Evolutionary conservation across 805 yeast species (phyloP), one percentile per base, ranked within the genome.

Genomic region (Ogataea saltuana): DNA sequence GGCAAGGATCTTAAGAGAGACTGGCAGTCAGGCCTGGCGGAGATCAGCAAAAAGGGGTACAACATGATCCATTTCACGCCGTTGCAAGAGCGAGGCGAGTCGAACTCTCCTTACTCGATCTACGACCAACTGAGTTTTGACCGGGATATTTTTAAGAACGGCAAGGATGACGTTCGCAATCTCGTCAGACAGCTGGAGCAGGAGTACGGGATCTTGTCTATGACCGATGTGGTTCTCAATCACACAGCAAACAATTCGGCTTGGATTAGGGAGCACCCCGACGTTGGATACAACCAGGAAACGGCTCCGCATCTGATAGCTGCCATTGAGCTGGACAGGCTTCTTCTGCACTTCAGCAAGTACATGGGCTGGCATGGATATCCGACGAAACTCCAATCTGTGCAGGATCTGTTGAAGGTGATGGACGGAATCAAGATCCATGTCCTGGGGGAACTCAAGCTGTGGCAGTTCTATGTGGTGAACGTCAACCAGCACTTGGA

Each of bases 31-130:
- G 68, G 85, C 44, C 85, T 91, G 45, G 60, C 63, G 1, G 75
- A 76, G 34, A 75, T 91, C 33, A 66, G 82, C 12, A 60, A 66
- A 7, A 93, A 93, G 64, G 90, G 93, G 16, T 91, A 91, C 69
- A 93, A 93, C 64, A 88, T 91, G 97, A 71, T 93, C 33, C 99
- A 91, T 69, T 91, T 91, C 63, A 90, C 97, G 5, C 99, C 99
- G 0, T 71, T 91, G 53, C 97, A 91, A 65, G 68, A 81, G 50
- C 74, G 98, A 43, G 99, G 99, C 25, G 84, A 75, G 48, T 86
- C 96, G 1, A 78, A 90, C 62, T 90, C 97, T 6, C 99, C 99
- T 0, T 91, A 90, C 60, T 87, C 97, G 3, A 88, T 91, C 41
- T 83, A 68, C 55, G 97, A 91, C 61, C 98, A 93, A 65, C 73